Percentiles rank a stretch among this genome's conserved stretches.
Conservation (phyloP, 164 flowering plant species). For the Berberis vulgaris region DNA sequence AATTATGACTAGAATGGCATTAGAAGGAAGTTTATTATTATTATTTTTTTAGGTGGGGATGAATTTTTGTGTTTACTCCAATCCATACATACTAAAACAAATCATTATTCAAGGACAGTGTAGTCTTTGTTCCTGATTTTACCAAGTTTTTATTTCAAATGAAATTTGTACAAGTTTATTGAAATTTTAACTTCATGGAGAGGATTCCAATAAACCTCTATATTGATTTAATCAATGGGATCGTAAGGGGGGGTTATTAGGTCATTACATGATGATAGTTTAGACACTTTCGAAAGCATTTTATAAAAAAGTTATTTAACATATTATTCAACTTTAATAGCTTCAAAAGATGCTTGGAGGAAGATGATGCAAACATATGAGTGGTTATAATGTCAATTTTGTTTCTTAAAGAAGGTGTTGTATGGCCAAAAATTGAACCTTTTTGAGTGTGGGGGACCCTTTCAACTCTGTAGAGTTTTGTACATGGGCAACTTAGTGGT, state of each 20-base stretch:
- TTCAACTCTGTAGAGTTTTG: not conserved
- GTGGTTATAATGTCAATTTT: slow-evolving; percentile 11
- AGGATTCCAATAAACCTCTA: too few species aligned
- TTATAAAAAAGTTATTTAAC: not conserved
- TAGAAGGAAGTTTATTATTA: not conserved
- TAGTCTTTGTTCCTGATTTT: too few species aligned
- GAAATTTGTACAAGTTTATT: too few species aligned
- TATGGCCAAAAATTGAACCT: slow-evolving; percentile 13
- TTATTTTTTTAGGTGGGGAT: too few species aligned
- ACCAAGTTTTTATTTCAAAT: too few species aligned
- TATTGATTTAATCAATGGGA: too few species aligned
- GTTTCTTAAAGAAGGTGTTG: slow-evolving; percentile 4
- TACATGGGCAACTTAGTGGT: not conserved
- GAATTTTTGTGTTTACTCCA: too few species aligned
- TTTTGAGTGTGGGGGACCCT: not conserved
- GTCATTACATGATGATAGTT: too few species aligned
- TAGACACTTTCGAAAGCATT: not conserved
- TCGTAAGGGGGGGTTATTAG: too few species aligned
- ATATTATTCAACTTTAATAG: not conserved
- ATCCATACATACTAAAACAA: too few species aligned
- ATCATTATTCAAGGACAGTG: too few species aligned
- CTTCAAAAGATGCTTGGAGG: slow-evolving; percentile 15
- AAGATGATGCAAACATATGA: slow-evolving; percentile 1
- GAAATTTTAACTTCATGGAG: too few species aligned
- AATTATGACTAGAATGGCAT: slow-evolving; percentile 5